Evolutionary conservation across 352 stramenopile species (phyloP), one percentile per base, ranked within the genome.

Genomic region (Aphanomyces euteiches): DNA sequence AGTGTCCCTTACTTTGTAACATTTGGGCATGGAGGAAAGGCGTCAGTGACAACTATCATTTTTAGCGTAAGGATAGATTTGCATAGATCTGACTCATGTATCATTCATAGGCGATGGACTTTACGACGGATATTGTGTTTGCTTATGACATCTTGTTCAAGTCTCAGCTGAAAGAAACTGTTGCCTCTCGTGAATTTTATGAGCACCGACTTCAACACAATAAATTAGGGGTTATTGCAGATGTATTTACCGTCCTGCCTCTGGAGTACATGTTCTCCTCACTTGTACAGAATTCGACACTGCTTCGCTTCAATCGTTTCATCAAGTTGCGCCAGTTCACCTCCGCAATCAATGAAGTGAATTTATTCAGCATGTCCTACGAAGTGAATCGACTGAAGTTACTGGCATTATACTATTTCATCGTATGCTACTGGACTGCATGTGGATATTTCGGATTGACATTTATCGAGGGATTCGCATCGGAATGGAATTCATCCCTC

Each of bases 1-100:
- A 90, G 77, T 13, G 66, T 92, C 4, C 84, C 83, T 15, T 74
- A 91, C 7, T 83, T 84, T 0, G 76, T 93, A 47, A 85, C 84
- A 34, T 88, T 93, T 60, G 73, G 87, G 60, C 90, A 84, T 53
- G 81, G 90, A 67, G 81, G 81, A 3, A 83, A 84, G 47, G 63
- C 43, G 19, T 39, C 13, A n/a, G 40, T 66, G 0, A 39, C 59
- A 0, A 69, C 89, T 2, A 79, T 90, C 53, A 5, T 78, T 3
- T 12, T 85, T 1, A 74, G 61, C 7, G 85, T 70, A 41, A n/a
- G 64, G 54, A 65, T 53, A n/a, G 13, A 15, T 15, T 53, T n/a
- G 45, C 45, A 53, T 53, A n/a, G 13, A 53, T 19, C 45, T n/a
- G 13, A 15, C 45, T n/a, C 1, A 53, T 53, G 45, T 53, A 53